Conservation (phyloP, 1,284 basidiomycete species). For the Cryptococcus sp. region DNA sequence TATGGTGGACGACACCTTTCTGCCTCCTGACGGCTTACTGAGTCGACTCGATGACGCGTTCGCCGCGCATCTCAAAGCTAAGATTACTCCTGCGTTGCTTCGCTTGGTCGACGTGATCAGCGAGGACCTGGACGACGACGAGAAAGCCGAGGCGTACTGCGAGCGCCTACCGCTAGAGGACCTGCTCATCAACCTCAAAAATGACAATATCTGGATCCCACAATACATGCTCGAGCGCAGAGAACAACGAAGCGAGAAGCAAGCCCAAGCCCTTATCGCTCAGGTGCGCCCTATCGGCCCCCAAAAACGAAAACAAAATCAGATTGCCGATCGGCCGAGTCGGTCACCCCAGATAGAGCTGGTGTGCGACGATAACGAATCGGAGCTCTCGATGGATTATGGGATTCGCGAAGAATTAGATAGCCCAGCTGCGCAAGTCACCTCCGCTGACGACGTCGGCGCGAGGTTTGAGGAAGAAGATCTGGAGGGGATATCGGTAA, state of each 20-base stretch:
- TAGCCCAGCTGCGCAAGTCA: background rate
- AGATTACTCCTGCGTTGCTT: background rate
- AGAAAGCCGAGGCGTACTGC: conserved; percentile 13
- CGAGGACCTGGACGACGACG: conserved; percentile 7
- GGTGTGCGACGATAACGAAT: background rate
- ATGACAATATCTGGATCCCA: conserved; percentile 14
- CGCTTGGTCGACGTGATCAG: conserved; percentile 5
- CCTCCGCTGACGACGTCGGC: background rate
- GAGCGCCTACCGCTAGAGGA: conserved; percentile 1
- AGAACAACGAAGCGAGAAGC: background rate
- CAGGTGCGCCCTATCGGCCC: background rate
- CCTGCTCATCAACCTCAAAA: conserved; percentile 6
- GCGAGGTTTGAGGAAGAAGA: background rate
- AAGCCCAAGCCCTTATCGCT: background rate
- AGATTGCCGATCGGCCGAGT: background rate
- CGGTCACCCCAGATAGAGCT: background rate
- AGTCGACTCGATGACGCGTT: conserved; percentile 11
- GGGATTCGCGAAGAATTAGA: conserved; percentile 9
- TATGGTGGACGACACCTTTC: conserved; percentile 13
- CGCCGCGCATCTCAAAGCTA: background rate
- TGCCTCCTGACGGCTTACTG: conserved; percentile 14
- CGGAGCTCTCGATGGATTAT: conserved; percentile 3
- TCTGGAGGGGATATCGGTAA: background rate
- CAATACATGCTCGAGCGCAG: conserved; percentile 3
- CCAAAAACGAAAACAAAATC: background rate